These are phyloP conservation scores for Ceratobasidium sp. DNA, from an alignment of 1,284 basidiomycete species.

Conservation along the genomic window DNA sequence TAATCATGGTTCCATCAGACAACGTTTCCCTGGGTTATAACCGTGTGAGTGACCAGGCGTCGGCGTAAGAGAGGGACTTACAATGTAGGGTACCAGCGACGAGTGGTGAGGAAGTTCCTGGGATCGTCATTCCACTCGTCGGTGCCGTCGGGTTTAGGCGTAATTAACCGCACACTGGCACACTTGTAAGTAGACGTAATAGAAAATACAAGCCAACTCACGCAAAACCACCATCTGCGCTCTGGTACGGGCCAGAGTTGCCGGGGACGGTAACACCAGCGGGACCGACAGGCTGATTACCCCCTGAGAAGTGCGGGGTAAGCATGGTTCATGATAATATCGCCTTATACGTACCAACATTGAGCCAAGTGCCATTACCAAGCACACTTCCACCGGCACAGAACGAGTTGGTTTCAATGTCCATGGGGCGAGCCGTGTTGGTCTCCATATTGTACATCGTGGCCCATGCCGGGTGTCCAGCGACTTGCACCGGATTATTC, in stretches of 20 bases:
- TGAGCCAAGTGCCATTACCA: constrained; percentile 42
- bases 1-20: constrained; percentile 40
- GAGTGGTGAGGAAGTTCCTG: constrained; percentile 48
- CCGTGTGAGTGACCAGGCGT: background rate
- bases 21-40: constrained; percentile 34
- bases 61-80: constrained; percentile 42
- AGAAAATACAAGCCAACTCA: constrained; percentile 8
- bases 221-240: constrained; percentile 38
- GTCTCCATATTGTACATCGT: constrained; percentile 52
- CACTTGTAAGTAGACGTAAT: background rate
- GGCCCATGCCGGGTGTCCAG: constrained; percentile 42
- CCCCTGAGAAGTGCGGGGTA: constrained; percentile 10
- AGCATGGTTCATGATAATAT: background rate
- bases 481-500: constrained; percentile 40
- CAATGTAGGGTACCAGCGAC: constrained; percentile 59
- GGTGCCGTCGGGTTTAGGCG: constrained; percentile 43
- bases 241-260: constrained; percentile 32
- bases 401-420: constrained; percentile 51
- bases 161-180: constrained; percentile 41
- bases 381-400: constrained; percentile 41
- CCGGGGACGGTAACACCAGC: constrained; percentile 31
- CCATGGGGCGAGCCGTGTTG: constrained; percentile 53
- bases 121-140: constrained; percentile 54
- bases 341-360: constrained; percentile 35
- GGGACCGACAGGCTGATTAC: constrained; percentile 38